Evolutionary conservation across 2,329 filamentous ascomycete genomes (phyloP).

Genomic region (Venturia oleaginea): DNA sequence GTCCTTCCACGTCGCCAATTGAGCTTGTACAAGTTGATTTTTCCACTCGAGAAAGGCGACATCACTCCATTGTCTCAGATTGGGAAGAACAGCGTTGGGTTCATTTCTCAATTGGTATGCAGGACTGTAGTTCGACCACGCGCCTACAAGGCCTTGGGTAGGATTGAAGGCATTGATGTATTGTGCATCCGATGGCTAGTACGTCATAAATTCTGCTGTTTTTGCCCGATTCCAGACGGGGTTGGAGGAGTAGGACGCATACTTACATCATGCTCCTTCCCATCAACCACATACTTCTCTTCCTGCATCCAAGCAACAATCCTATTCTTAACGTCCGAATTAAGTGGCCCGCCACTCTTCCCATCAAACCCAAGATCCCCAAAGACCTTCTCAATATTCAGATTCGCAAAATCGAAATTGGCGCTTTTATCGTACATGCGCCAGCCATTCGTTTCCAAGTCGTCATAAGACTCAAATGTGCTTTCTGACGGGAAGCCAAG

Average conservation of each 20-base stretch:
- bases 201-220: neutral
- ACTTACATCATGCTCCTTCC: neutral
- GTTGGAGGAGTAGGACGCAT: no score
- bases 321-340: neutral
- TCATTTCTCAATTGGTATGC: neutral
- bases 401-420: neutral
- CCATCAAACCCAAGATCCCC: neutral
- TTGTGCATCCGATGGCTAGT: neutral
- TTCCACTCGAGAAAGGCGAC: conserved; percentile 5
- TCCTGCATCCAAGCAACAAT: neutral
- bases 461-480: neutral
- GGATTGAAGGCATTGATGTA: conserved; percentile 4
- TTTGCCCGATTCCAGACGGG: neutral
- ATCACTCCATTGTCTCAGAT: conserved; percentile 5
- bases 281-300: neutral
- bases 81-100: neutral
- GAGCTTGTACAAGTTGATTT: neutral
- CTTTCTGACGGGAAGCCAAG: neutral
- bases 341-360: neutral
- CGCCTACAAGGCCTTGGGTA: neutral
- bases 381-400: neutral
- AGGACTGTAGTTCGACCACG: neutral
- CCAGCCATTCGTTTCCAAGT: neutral
- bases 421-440: neutral
- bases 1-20: neutral